Conservation (phyloP, 163 green algal genomes). For the Chloromonas sp. region DNA sequence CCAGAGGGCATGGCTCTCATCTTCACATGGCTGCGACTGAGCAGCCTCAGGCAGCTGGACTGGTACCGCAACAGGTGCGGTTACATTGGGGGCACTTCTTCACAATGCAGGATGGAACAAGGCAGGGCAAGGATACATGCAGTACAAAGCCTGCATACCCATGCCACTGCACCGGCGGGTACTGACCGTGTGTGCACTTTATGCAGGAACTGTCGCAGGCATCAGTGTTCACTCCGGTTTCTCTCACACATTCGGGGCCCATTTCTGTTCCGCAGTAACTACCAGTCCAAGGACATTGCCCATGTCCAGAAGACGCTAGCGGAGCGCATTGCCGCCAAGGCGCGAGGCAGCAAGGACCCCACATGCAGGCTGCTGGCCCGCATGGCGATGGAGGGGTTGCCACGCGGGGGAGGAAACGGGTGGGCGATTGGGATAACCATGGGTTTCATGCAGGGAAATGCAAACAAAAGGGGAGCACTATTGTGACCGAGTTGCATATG, state of each 20-base stretch:
- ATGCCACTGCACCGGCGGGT: too few relatives aligned
- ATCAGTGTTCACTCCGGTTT: too few relatives aligned
- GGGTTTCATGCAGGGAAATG: background rate
- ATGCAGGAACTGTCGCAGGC: too few relatives aligned
- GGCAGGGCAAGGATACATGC: too few relatives aligned
- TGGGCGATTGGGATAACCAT: background rate
- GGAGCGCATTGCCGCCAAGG: slow-evolving; percentile 55
- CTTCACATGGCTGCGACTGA: slow-evolving; percentile 76
- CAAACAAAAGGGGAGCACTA: background rate
- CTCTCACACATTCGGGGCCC: background rate
- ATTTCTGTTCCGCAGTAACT: slow-evolving; percentile 38
- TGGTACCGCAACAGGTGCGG: slow-evolving; percentile 48
- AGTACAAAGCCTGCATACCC: too few relatives aligned
- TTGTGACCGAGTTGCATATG: too few relatives aligned
- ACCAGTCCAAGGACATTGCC: slow-evolving; percentile 89
- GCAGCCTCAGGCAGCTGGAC: slow-evolving; percentile 60
- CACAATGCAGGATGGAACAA: too few relatives aligned
- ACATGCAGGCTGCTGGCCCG: slow-evolving; percentile 46
- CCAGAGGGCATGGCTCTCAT: slow-evolving; percentile 61
- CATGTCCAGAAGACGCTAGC: slow-evolving; percentile 74
- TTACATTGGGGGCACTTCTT: background rate
- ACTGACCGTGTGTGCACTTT: too few relatives aligned
- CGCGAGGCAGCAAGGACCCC: slow-evolving; percentile 16
- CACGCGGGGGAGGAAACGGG: slow-evolving; percentile 80
- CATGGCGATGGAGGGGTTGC: slow-evolving; percentile 62